These are phyloP conservation scores for Aspergillus sp. DNA, from an alignment of 2,329 filamentous ascomycete species.

Conservation along the genomic window DNA sequence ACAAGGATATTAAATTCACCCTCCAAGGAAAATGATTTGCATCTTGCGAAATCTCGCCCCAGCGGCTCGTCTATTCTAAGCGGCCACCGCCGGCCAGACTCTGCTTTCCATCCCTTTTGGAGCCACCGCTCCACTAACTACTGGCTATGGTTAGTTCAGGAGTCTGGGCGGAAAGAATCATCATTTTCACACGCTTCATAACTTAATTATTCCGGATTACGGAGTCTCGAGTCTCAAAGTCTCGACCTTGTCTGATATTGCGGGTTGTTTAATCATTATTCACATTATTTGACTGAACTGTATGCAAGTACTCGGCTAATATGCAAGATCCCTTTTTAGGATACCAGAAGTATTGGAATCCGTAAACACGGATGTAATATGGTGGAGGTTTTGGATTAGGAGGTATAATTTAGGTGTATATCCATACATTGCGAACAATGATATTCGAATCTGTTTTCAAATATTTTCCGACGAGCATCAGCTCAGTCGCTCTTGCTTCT, in stretches of 20 bases:
- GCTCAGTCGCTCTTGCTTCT: not conserved
- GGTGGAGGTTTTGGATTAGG: not conserved
- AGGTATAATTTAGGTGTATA: not conserved
- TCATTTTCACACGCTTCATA: not conserved
- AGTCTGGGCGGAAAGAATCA: not conserved
- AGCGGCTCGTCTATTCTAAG: not conserved
- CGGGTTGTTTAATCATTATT: not conserved
- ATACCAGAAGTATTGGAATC: not conserved
- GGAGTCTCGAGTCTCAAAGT: not conserved
- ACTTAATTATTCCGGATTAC: not conserved
- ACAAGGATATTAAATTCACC: conserved; percentile 1
- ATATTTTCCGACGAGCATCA: not conserved
- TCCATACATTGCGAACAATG: conserved; percentile 3
- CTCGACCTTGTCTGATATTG: not conserved
- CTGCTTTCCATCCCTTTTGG: not conserved
- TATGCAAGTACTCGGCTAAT: not conserved
- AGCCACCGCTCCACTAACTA: conserved; percentile 2
- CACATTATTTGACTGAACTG: not conserved
- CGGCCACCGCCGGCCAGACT: conserved; percentile 1
- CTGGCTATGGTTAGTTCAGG: conserved; percentile 9
- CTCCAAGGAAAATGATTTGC: not conserved
- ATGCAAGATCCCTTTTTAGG: not conserved
- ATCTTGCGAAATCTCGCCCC: not conserved
- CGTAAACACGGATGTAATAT: not conserved
- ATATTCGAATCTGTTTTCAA: conserved; percentile 3